Base-by-base conservation (phyloP, 1,284 basidiomycete genomes). In the Xanthoconium separans region DNA sequence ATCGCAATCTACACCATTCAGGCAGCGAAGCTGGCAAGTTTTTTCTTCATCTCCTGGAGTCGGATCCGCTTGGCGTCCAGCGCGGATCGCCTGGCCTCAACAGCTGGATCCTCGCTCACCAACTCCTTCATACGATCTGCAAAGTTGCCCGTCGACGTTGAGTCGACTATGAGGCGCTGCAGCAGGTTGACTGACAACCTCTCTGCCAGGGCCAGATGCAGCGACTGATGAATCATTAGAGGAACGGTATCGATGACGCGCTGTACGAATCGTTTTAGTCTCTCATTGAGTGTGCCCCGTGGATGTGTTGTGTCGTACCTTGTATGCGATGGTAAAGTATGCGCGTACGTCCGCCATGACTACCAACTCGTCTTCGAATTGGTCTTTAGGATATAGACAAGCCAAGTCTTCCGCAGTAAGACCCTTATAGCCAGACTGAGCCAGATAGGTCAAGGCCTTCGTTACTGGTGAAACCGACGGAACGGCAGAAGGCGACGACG, bases 161-260 rank as follows among this genome's bases (percentile, higher is more conserved):
- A 51, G 27, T 65, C 56, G 46, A 11, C 56, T 22, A 73, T 55
- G 20, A 82, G 63, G 20, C 65, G 65, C 20, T 66, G 64, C n/a
- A 82, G 59, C 4, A 84, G 65, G 24, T 63, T 66, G n/a, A 62
- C 59, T 15, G 75, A 70, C 29, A 85, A 62, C 10, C 53, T 64
- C 0, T 65, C 58, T 0, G 71, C 70, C 12, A 83, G 66, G 2
- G 68, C 57, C 37, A 76, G 75, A 40, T 78, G 74, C 11, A 84
- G 69, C 31, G 75, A 70, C 36, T 77, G 76, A 49, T 84, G 81
- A 31, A 84, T 81, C 29, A 71, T 70, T 10, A 79, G 66, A 0
- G 81, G 81, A 27, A 83, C 56, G 29, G 76, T 68, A 55, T 85
- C 83, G 27, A 82, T 75, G 50, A 82, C 66, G n/a, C 83, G 76